Conservation (phyloP, 2,329 filamentous ascomycete species). For the Rutstroemia sydowiana region DNA sequence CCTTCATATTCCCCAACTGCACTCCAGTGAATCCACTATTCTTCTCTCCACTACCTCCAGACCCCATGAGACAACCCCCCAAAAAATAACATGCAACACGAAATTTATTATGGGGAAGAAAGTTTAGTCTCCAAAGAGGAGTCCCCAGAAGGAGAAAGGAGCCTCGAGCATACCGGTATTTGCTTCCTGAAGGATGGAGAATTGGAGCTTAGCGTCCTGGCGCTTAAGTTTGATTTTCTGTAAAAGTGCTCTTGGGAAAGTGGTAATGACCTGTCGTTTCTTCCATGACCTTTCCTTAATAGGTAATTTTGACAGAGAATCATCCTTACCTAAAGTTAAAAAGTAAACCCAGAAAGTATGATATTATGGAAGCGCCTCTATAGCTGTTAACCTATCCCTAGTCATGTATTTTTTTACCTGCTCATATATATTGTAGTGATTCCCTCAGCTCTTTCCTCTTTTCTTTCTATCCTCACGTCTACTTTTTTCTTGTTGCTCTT, state of each 20-base stretch:
- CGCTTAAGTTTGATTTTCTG: not conserved
- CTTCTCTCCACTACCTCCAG: too few species aligned
- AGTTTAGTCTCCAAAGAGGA: too few species aligned
- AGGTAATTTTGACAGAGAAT: not conserved
- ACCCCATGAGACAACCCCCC: too few species aligned
- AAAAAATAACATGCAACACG: too few species aligned
- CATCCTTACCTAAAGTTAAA: not conserved
- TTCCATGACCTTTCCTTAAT: conserved; percentile 4
- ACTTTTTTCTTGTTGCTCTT: not conserved
- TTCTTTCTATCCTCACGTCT: not conserved
- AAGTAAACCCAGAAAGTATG: not conserved
- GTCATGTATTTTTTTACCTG: not conserved
- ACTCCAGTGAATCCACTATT: too few species aligned
- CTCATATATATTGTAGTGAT: conserved; percentile 2
- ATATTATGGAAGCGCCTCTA: not conserved
- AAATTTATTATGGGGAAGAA: too few species aligned
- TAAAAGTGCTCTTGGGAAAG: not conserved
- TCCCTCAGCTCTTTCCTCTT: not conserved
- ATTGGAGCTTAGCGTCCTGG: not conserved
- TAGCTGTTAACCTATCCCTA: not conserved
- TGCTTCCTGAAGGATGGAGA: too few species aligned
- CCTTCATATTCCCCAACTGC: too few species aligned
- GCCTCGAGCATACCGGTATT: too few species aligned
- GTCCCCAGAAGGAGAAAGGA: too few species aligned
- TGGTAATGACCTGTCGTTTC: not conserved